phyloP scores from a whole-genome alignment of 331 rosid genomes.

The Erythrophleum ivorense region DNA sequence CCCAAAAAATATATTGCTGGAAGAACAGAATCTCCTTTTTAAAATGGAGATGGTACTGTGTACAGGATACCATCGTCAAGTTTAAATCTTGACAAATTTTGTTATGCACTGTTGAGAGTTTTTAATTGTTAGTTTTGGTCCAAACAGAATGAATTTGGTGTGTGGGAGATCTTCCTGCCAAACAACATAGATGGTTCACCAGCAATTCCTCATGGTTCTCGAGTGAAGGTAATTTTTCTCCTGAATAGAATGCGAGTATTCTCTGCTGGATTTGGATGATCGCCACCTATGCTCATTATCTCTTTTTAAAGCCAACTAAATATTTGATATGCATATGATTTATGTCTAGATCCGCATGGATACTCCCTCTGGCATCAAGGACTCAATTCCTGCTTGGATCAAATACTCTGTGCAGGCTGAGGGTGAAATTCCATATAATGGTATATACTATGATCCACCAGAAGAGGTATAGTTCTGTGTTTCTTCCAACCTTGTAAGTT shows the following conservation, averaged over 20 bases:
- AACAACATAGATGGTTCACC: conserved; percentile 88
- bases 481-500: conserved; percentile 17
- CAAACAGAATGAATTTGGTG: conserved; percentile 92
- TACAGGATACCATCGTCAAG: conserved; percentile 36
- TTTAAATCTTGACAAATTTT: conserved; percentile 16
- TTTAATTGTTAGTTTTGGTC: conserved; percentile 37
- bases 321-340: conserved; percentile 8
- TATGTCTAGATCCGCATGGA: conserved; percentile 81
- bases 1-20: conserved; percentile 4
- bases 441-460: conserved; percentile 96
- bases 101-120: conserved; percentile 16
- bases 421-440: conserved; percentile 84
- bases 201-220: conserved; percentile 92
- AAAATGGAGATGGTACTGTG: neutral
- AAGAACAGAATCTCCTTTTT: conserved; percentile 6
- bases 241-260: neutral
- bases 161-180: conserved; percentile 97
- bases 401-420: conserved; percentile 92
- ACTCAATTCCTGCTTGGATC: conserved; percentile 97
- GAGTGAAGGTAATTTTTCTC: conserved; percentile 81
- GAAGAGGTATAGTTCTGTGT: conserved; percentile 77
- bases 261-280: conserved; percentile 22
- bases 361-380: conserved; percentile 91
- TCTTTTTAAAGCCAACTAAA: conserved; percentile 13
- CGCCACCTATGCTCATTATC: conserved; percentile 36